Percentiles rank a stretch among this genome's conserved stretches.
Conservation (phyloP, 2,329 filamentous ascomycete genomes). For the Iodosphaeria phyllophila region DNA sequence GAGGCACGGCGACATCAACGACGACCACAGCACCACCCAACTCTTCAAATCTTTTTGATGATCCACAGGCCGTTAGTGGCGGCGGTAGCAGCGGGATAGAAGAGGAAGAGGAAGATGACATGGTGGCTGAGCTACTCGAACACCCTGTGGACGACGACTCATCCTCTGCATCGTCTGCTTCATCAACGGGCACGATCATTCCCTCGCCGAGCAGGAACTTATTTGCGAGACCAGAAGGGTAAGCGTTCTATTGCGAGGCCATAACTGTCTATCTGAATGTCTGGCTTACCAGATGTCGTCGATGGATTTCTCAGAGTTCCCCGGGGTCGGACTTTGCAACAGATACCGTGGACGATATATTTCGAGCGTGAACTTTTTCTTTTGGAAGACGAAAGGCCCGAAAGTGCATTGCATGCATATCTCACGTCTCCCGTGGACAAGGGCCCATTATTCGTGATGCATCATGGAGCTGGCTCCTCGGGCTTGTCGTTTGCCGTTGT, state of each 20-base stretch:
- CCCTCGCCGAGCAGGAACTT: slow-evolving; percentile 57
- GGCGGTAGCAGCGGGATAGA: too few relatives aligned
- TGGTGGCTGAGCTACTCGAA: slow-evolving; percentile 22
- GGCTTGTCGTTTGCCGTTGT: slow-evolving; percentile 81
- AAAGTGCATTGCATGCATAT: slow-evolving; percentile 57
- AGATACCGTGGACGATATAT: slow-evolving; percentile 73
- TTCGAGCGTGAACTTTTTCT: slow-evolving; percentile 79
- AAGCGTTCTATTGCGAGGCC: slow-evolving; percentile 11
- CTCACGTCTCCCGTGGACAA: slow-evolving; percentile 60
- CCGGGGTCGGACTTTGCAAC: slow-evolving; percentile 37
- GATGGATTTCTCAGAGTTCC: slow-evolving; percentile 17
- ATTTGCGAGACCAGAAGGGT: slow-evolving; percentile 55
- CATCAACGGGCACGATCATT: slow-evolving; percentile 81
- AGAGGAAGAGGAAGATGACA: slow-evolving; percentile 13
- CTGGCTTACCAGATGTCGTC: slow-evolving; percentile 1
- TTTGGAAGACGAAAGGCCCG: slow-evolving; percentile 22
- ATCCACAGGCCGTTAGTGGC: too few relatives aligned
- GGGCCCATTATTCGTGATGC: slow-evolving; percentile 76
- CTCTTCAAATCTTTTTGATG: slow-evolving; percentile 30
- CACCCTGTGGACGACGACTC: slow-evolving; percentile 44
- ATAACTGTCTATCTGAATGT: background rate
- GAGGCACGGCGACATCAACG: slow-evolving; percentile 23
- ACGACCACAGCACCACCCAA: too few relatives aligned
- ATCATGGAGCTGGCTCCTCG: slow-evolving; percentile 88
- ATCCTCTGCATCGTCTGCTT: slow-evolving; percentile 67